These are phyloP conservation scores for Yamadazyma paraphyllophila DNA, from an alignment of 805 yeast species.

Conservation along the genomic window DNA sequence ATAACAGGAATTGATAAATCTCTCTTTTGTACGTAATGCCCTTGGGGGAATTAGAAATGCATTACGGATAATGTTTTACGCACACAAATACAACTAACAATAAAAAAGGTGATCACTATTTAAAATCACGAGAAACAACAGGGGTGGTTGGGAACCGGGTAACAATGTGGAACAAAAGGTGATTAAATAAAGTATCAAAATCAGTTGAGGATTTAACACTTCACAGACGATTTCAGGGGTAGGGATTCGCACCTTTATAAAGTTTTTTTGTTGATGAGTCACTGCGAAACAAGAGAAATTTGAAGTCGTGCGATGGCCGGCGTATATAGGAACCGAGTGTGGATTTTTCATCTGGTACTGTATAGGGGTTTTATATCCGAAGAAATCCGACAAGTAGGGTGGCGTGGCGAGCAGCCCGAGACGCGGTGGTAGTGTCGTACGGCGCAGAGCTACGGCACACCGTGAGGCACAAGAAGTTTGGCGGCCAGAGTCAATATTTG, in stretches of 20 bases:
- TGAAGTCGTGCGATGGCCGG: neutral
- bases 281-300: neutral
- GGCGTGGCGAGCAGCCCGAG: too few species aligned
- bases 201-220: constrained; percentile 2
- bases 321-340: neutral
- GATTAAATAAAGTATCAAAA: constrained; percentile 1
- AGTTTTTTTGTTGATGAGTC: constrained; percentile 8
- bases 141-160: neutral
- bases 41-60: constrained; percentile 1
- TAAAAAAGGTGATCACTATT: neutral
- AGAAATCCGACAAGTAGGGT: too few species aligned
- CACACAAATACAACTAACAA: neutral
- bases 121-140: neutral
- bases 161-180: neutral
- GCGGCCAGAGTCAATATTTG: too few species aligned
- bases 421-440: too few species aligned
- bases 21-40: constrained; percentile 2
- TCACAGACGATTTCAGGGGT: neutral
- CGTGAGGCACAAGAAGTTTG: too few species aligned
- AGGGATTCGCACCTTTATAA: constrained; percentile 4
- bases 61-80: neutral
- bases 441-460: too few species aligned
- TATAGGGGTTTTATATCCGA: too few species aligned
- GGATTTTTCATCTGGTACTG: neutral
- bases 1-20: neutral